phyloP scores from a whole-genome alignment of 1,139 yeast genomes.

The Pichia sp. region DNA sequence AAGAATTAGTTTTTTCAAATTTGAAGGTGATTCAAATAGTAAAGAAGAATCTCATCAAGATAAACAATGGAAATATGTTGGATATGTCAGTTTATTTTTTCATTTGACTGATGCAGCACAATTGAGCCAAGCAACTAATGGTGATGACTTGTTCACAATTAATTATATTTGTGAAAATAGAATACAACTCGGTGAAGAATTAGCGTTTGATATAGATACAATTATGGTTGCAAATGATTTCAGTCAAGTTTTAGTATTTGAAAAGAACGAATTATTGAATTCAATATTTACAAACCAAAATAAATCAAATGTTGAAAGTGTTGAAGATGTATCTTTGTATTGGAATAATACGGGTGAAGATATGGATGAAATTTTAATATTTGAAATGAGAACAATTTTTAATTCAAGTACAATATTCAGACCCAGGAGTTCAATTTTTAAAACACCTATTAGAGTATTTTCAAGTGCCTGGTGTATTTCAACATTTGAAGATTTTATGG shows the following conservation, averaged over 20 bases:
- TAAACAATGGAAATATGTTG: constrained; percentile 17
- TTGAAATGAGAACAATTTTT: not conserved
- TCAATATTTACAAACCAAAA: not conserved
- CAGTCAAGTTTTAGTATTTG: constrained; percentile 47
- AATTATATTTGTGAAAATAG: constrained; percentile 33
- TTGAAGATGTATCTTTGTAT: not conserved
- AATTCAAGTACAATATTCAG: not conserved
- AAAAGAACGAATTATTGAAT: constrained; percentile 28
- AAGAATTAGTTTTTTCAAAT: constrained; percentile 15
- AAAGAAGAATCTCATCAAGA: not conserved
- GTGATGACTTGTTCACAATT: constrained; percentile 48
- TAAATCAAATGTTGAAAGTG: not conserved
- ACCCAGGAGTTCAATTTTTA: not conserved
- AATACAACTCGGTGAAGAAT: not conserved
- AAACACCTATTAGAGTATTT: constrained; percentile 13
- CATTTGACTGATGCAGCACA: constrained; percentile 37
- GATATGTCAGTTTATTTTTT: constrained; percentile 26
- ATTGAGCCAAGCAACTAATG: constrained; percentile 34
- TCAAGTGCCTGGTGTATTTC: constrained; percentile 63
- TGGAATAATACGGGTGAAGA: not conserved
- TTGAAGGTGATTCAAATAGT: not conserved
- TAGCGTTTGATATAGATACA: not conserved
- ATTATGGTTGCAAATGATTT: constrained; percentile 46
- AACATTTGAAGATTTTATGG: constrained; percentile 36
- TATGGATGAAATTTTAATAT: not conserved